phyloP scores from a whole-genome alignment of 208 protist species.

The Trypanosoma lewisi region DNA sequence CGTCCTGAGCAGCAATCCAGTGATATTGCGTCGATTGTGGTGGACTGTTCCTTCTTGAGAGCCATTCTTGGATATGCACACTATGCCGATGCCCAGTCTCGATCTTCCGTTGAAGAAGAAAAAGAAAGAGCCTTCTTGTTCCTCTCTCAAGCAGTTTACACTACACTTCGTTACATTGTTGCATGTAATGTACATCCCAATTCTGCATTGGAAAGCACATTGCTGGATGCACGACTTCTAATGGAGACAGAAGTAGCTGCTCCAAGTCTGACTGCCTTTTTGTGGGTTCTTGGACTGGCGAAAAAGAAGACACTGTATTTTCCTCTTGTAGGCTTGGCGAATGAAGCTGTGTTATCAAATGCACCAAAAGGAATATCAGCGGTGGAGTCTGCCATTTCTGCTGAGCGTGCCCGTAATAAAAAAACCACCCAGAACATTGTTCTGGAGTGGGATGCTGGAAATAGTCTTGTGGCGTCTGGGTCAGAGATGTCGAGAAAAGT shows the following conservation, averaged over 20 bases:
- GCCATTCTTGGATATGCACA: slow-evolving; percentile 64
- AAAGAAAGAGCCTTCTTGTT: slow-evolving; percentile 50
- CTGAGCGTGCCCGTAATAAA: not conserved
- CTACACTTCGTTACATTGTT: slow-evolving; percentile 73
- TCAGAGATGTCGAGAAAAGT: not conserved
- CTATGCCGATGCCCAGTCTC: slow-evolving; percentile 76
- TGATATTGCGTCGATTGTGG: slow-evolving; percentile 27
- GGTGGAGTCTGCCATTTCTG: slow-evolving; percentile 15
- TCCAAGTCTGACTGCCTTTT: slow-evolving; percentile 69
- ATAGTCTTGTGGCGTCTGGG: slow-evolving; percentile 32
- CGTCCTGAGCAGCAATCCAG: slow-evolving; percentile 25
- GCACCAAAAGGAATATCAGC: slow-evolving; percentile 25
- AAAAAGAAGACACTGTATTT: slow-evolving; percentile 40
- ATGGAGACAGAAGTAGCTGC: slow-evolving; percentile 32
- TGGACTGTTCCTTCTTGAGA: slow-evolving; percentile 69
- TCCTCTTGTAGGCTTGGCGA: slow-evolving; percentile 45
- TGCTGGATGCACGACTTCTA: slow-evolving; percentile 67
- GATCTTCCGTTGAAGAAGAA: slow-evolving; percentile 69
- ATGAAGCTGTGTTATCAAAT: slow-evolving; percentile 32
- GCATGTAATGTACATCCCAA: slow-evolving; percentile 63
- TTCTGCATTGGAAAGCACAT: slow-evolving; percentile 37
- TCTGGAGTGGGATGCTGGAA: slow-evolving; percentile 49
- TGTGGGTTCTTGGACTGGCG: slow-evolving; percentile 65
- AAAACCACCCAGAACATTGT: not conserved
- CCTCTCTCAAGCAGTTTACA: slow-evolving; percentile 63